Evolutionary conservation across 2,329 filamentous ascomycete genomes (phyloP).

Genomic region (Eurotiales sp.): DNA sequence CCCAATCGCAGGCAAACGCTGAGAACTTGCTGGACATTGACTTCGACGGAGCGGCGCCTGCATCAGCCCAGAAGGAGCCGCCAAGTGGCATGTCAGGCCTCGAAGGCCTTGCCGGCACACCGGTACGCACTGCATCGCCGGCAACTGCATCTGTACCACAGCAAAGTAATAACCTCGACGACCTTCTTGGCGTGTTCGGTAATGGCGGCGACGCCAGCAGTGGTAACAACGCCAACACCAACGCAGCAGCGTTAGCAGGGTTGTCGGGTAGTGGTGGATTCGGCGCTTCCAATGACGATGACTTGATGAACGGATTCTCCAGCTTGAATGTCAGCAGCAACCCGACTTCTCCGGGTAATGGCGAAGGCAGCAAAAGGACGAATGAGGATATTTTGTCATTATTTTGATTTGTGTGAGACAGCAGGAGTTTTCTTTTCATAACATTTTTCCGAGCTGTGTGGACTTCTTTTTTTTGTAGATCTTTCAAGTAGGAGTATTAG

Average conservation of each 20-base stretch:
- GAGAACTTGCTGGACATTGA: constrained; percentile 96
- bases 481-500: too few relatives aligned
- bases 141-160: constrained; percentile 23
- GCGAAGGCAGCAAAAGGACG: constrained; percentile 44
- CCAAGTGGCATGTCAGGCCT: constrained; percentile 62
- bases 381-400: constrained; percentile 46
- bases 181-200: constrained; percentile 71
- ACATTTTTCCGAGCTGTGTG: background rate
- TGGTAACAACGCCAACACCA: constrained; percentile 18
- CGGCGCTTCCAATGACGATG: constrained; percentile 34
- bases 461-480: too few relatives aligned
- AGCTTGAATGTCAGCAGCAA: constrained; percentile 62
- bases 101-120: constrained; percentile 54
- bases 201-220: constrained; percentile 39
- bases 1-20: constrained; percentile 66
- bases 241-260: constrained; percentile 26
- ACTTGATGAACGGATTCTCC: constrained; percentile 79
- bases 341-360: constrained; percentile 15
- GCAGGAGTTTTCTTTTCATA: background rate
- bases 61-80: constrained; percentile 70
- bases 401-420: constrained; percentile 6
- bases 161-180: constrained; percentile 65
- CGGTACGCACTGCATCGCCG: constrained; percentile 48
- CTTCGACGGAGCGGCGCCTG: constrained; percentile 88
- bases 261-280: constrained; percentile 29